Percentiles rank a stretch among this genome's conserved stretches.
phyloP scores from a whole-genome alignment of 2,329 filamentous ascomycete species.

The Trichoderma arundinaceum region DNA sequence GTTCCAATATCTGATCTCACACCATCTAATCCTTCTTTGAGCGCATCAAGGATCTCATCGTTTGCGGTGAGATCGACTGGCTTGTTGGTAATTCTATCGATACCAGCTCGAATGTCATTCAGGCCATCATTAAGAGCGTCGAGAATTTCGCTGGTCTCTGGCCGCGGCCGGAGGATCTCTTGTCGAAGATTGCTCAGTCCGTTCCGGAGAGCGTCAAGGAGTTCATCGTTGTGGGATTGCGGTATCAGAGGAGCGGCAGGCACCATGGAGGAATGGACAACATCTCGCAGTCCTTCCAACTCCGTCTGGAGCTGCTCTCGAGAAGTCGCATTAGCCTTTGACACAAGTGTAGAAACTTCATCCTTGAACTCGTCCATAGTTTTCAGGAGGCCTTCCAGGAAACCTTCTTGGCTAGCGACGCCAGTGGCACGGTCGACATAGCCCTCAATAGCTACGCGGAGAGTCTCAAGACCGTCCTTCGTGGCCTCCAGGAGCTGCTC shows the following conservation, averaged over 20 bases:
- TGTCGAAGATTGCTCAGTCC: conserved; percentile 76
- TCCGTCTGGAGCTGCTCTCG: conserved; percentile 76
- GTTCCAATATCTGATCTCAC: conserved; percentile 79
- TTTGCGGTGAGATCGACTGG: conserved; percentile 82
- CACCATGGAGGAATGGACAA: conserved; percentile 72
- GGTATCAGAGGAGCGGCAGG: conserved; percentile 57
- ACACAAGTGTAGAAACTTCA: conserved; percentile 55
- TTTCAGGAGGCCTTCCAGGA: conserved; percentile 70
- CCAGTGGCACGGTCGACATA: conserved; percentile 78
- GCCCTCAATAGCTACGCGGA: conserved; percentile 78
- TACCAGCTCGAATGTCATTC: conserved; percentile 73
- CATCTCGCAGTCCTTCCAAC: conserved; percentile 79
- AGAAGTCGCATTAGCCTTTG: conserved; percentile 48
- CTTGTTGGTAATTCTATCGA: conserved; percentile 79
- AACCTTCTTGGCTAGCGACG: conserved; percentile 74
- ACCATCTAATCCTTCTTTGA: conserved; percentile 79
- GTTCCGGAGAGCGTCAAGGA: conserved; percentile 71
- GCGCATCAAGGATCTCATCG: conserved; percentile 85
- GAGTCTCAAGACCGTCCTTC: conserved; percentile 82
- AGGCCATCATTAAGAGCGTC: conserved; percentile 90
- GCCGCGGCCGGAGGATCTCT: conserved; percentile 71
- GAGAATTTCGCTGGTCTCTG: conserved; percentile 84
- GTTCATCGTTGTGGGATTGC: conserved; percentile 61
- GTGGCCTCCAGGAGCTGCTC: conserved; percentile 88
- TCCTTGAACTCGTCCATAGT: conserved; percentile 71